Conservation (phyloP, 1,284 basidiomycete species). For the Schizophyllum commune region DNA sequence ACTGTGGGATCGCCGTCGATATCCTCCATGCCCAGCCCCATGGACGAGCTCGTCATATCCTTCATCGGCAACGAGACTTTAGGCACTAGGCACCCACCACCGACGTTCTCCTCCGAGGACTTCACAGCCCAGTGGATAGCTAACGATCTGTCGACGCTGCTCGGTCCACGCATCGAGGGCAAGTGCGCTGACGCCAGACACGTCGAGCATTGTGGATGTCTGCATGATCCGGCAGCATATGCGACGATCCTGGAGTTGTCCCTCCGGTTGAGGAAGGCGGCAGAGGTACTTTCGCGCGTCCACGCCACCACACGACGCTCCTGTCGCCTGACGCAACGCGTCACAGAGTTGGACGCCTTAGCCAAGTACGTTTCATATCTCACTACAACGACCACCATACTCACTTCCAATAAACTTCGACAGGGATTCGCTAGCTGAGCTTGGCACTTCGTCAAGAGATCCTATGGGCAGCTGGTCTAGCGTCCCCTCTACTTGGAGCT, state of each 20-base stretch:
- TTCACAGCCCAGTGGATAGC: constrained; percentile 16
- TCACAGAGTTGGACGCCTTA: neutral
- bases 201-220: constrained; percentile 48
- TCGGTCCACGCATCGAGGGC: constrained; percentile 13
- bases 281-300: constrained; percentile 32
- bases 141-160: constrained; percentile 13
- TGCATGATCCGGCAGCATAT: constrained; percentile 44
- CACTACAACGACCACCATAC: neutral
- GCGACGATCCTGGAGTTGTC: constrained; percentile 53
- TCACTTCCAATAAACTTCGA: neutral
- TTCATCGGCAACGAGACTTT: neutral
- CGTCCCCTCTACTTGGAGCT: neutral
- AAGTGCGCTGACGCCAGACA: constrained; percentile 20
- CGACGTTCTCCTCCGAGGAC: constrained; percentile 21
- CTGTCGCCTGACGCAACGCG: neutral
- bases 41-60: neutral
- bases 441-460: neutral
- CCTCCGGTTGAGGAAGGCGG: constrained; percentile 48
- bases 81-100: constrained; percentile 14
- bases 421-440: neutral
- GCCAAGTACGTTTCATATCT: neutral
- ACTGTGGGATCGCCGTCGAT: neutral
- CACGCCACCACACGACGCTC: neutral
- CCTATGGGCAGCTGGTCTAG: neutral
- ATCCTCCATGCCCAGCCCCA: neutral